Base-by-base conservation (phyloP, 2,329 filamentous ascomycete genomes). In the Claviceps sp. region DNA sequence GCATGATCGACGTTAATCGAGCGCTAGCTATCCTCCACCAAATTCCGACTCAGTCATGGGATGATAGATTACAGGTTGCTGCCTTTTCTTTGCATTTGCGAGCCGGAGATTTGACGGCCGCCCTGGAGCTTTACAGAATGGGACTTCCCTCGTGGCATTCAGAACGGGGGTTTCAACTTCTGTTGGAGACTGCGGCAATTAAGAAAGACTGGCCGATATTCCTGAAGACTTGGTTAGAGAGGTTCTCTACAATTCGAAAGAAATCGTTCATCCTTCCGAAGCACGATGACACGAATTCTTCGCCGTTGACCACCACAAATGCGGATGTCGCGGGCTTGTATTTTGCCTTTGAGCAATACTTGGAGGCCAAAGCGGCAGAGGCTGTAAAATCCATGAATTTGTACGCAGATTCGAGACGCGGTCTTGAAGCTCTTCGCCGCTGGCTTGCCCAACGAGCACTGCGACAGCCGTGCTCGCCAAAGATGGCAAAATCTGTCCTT, bases 21-120 rank as follows among this genome's bases (percentile, higher is more conserved):
- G 67, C 75, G n/a, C 60, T 68, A 4, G 65, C 71, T 2, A 54
- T 78, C 2, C 75, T 78, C 49, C 62, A 63, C 2, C 61, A 67
- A 34, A 59, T 74, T 2, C 58, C 65, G 0, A 39, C 57, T 2
- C 56, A 64, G 0, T 52, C 61, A 6, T 77, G 73, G 74, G 67
- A 68, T 16, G 61, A 71, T 13, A 59, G 64, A 3, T 52, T 68
- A 4, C 65, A 77, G 3, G 58, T 66, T 2, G 65, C 69, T 0
- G 72, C 66, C 8, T 60, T 78, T 4, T 60, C 66, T 10, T 67
- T 74, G 2, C 65, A 71, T 34, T 56, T 78, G 44, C 66, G 64
- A 19, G 61, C 72, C 5, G 65, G 69, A 14, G 67, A 74, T 34
- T 50, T 62, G 4, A 16, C 59, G 2, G 59, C 61, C 11, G 76